A percentile compares a stretch with the other conserved stretches of the same genome.
Conservation (phyloP, 371 early-diverging fungal species). For the Parasitella parasitica region DNA sequence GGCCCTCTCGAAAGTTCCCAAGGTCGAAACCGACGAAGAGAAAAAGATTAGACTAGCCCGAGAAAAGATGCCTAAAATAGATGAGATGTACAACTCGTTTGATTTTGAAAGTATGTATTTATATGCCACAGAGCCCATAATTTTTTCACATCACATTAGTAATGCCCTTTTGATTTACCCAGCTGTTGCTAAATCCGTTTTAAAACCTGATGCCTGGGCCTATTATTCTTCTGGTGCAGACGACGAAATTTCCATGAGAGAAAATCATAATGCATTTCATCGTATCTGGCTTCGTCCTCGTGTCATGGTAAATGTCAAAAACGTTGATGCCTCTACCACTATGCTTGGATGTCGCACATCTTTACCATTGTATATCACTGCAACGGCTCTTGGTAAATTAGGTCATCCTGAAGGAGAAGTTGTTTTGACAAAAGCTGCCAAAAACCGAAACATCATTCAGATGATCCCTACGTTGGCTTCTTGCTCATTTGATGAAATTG, state of each 20-base stretch:
- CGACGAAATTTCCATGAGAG: slow-evolving; percentile 80
- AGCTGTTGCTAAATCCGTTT: slow-evolving; percentile 60
- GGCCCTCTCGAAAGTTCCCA: slow-evolving; percentile 20
- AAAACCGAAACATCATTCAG: slow-evolving; percentile 47
- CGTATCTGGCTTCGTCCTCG: slow-evolving; percentile 79
- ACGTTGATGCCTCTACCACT: slow-evolving; percentile 61
- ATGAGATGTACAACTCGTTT: slow-evolving; percentile 65
- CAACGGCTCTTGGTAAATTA: slow-evolving; percentile 69
- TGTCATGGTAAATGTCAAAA: slow-evolving; percentile 73
- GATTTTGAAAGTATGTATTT: slow-evolving; percentile 80
- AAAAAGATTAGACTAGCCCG: slow-evolving; percentile 36
- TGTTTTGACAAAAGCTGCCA: slow-evolving; percentile 65
- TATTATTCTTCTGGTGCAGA: slow-evolving; percentile 85
- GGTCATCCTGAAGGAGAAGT: slow-evolving; percentile 80
- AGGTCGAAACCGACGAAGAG: slow-evolving; percentile 42
- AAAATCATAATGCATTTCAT: slow-evolving; percentile 77
- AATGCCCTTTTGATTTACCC: slow-evolving; percentile 1
- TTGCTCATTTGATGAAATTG: slow-evolving; percentile 67
- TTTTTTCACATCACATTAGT: not conserved
- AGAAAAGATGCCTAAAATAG: slow-evolving; percentile 56
- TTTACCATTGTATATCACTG: slow-evolving; percentile 57
- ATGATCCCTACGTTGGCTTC: slow-evolving; percentile 79
- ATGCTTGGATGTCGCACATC: slow-evolving; percentile 61
- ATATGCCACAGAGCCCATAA: not conserved
- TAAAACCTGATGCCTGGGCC: slow-evolving; percentile 77